Evolutionary conservation across 2,329 filamentous ascomycete genomes (phyloP), one percentile per base, ranked within the genome.

Genomic region (Colletotrichum coccodes): DNA sequence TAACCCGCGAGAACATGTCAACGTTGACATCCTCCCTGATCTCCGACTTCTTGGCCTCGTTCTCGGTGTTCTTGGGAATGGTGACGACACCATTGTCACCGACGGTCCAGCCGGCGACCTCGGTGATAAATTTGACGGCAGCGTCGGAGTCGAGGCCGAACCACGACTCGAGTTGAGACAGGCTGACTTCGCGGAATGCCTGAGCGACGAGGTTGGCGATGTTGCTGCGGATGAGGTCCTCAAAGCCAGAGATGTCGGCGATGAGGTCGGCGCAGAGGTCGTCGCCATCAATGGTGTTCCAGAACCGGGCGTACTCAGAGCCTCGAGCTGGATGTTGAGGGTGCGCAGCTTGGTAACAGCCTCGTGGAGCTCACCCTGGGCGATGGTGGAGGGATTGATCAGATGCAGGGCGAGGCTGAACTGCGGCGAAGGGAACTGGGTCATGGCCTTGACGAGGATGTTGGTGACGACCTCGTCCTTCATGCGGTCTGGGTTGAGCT

Each of bases 381-480:
- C 86, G 70, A 86, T 84, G 61, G 88, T 88, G 73, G 95, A 90
- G 53, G 95, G 92, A 72, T 94, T 94, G 78, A 99, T 94, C 73
- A 99, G 94, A 79, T 97, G 94, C 71, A 99, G 91, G 77, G 93
- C 92, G 76, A 98, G 94, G 76, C 91, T 92, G 90, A 98, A 99
- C 82, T 98, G 95, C 50, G 96, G 91, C 23, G 93, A 95, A 72
- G 96, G 96, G 87, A 99, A 99, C 84, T 97, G 93, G 75, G 95
- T 97, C 80, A 99, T 91, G 74, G 95, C 89, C 88, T 98, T 99
- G 87, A 97, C 95, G 81, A 99, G 94, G 85, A 98, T 93, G 89
- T 98, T 98, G 87, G 96, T 98, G 82, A 96, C 94, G 78, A 95
- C 94, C 83, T 99, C 96, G 79, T 97, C 93, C 86, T 96, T 95